These are phyloP conservation scores for Zygoascus bituminiphila DNA, from an alignment of 805 yeast genomes.

Conservation along the genomic window DNA sequence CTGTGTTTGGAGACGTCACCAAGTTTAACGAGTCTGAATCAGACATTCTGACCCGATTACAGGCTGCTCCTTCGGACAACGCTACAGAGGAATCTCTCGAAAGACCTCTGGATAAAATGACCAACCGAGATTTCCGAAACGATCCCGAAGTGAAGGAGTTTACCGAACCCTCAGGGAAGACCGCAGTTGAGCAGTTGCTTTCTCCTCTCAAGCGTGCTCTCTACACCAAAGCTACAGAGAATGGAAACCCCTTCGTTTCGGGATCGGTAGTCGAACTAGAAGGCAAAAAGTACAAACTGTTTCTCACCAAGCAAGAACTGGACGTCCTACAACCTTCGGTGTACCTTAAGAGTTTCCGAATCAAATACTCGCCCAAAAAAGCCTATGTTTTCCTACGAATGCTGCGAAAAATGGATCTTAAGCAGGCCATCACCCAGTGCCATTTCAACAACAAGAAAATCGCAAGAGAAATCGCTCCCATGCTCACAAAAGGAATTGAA, in stretches of 20 bases:
- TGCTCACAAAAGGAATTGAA: constrained; percentile 62
- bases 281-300: constrained; percentile 46
- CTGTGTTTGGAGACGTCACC: constrained; percentile 3
- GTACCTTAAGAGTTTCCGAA: constrained; percentile 70
- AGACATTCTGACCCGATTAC: not conserved
- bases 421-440: constrained; percentile 81
- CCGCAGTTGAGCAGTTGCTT: constrained; percentile 48
- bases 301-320: constrained; percentile 55
- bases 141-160: constrained; percentile 36
- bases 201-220: constrained; percentile 65
- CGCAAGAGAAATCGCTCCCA: constrained; percentile 67
- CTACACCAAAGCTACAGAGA: constrained; percentile 47
- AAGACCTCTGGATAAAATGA: not conserved
- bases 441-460: constrained; percentile 79
- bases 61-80: constrained; percentile 1
- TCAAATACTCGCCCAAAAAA: constrained; percentile 84
- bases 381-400: constrained; percentile 73
- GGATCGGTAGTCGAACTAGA: constrained; percentile 40
- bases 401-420: constrained; percentile 59
- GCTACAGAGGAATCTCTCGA: not conserved
- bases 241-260: constrained; percentile 50
- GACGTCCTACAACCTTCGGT: constrained; percentile 81
- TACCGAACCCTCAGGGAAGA: constrained; percentile 43
- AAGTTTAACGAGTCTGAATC: constrained; percentile 1
- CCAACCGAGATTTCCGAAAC: constrained; percentile 12